A percentile compares a stretch with the other conserved stretches of the same genome.
These are phyloP conservation scores for Hypoxylon sp. DNA, from an alignment of 2,329 filamentous ascomycete species.

Conservation along the genomic window DNA sequence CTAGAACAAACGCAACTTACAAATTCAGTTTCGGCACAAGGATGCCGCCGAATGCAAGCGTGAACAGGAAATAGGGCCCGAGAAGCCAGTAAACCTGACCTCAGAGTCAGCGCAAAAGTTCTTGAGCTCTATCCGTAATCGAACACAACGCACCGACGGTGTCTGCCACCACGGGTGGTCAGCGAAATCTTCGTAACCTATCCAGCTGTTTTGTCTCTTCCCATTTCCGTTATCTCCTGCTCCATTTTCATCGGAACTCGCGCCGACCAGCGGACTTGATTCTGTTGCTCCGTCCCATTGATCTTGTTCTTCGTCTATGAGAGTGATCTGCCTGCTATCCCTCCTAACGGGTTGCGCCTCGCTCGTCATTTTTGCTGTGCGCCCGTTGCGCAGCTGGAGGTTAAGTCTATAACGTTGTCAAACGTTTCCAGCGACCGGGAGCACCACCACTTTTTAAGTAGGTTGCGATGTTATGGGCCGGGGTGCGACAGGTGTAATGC, in stretches of 20 bases:
- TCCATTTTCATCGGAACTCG: slow-evolving; percentile 46
- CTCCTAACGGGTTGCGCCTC: slow-evolving; percentile 39
- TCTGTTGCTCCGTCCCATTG: slow-evolving; percentile 52
- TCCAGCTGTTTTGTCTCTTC: slow-evolving; percentile 59
- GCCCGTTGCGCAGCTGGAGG: not conserved
- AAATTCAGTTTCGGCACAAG: slow-evolving; percentile 90
- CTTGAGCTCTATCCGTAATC: slow-evolving; percentile 8
- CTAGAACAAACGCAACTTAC: slow-evolving; percentile 56
- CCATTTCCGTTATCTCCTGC: slow-evolving; percentile 39
- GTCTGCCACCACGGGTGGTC: slow-evolving; percentile 73
- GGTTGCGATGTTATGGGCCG: not conserved
- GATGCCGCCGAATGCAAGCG: slow-evolving; percentile 87
- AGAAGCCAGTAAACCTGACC: slow-evolving; percentile 85
- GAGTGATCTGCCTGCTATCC: slow-evolving; percentile 43
- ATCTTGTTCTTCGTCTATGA: slow-evolving; percentile 49
- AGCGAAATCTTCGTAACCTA: slow-evolving; percentile 70
- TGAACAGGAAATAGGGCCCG: slow-evolving; percentile 83
- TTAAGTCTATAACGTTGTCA: not conserved
- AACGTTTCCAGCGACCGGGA: not conserved
- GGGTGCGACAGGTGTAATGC: slow-evolving; percentile 10
- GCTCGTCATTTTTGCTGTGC: slow-evolving; percentile 47
- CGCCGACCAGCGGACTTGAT: slow-evolving; percentile 58
- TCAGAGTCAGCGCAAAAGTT: slow-evolving; percentile 47
- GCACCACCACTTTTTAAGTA: not conserved
- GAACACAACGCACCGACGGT: slow-evolving; percentile 68